Evolutionary conservation across 176 grass and related monocot species (phyloP), one percentile per base, ranked within the genome.

Genomic region (Avena atlantica): DNA sequence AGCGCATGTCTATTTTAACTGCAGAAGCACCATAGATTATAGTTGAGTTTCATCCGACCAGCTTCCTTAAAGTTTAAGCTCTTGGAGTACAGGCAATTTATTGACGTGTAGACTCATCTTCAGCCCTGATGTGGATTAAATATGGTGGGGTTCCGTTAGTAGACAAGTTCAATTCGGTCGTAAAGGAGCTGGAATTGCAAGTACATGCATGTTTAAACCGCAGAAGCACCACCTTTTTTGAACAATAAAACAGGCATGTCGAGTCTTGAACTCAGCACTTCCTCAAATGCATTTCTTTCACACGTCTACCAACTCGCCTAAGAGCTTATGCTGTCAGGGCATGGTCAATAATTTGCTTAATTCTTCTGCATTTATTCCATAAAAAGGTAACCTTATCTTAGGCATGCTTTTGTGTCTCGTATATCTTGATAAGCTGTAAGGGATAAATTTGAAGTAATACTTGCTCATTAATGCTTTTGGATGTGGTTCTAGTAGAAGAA

Each of bases 71-170:
- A 71, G 62, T 37, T 19, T 23, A 65, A 81, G 60, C 40, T 65
- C 47, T 48, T 24, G 48, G 42, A 40, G n/a, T 17, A 20, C 10
- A 12, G 2, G 14, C 31, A 56, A 44, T 45, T 83, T 72, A 83
- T 83, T 51, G 24, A 81, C 37, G 10, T 70, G n/a, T 44, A 83
- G 36, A 21, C 36, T 83, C 68, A 29, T 83, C 68, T 81, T 31
- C n/a, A 60, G 31, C 34, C 51, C 34, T 72, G 45, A 24, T 72
- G 9, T 76, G 29, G 12, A 40, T 56, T 62, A 64, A 63, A 42
- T 81, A 74, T 74, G 20, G 17, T 49, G 8, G 59, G 13, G 70
- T 81, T 13, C 49, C 13, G 12, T 45, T 82, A 31, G 58, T 23
- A 58, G 15, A 14, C 20, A 67, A 37, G 13, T 36, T 14, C 37